Base-by-base conservation (phyloP, 2,329 filamentous ascomycete species). In the Tolypocladium amazonense region DNA sequence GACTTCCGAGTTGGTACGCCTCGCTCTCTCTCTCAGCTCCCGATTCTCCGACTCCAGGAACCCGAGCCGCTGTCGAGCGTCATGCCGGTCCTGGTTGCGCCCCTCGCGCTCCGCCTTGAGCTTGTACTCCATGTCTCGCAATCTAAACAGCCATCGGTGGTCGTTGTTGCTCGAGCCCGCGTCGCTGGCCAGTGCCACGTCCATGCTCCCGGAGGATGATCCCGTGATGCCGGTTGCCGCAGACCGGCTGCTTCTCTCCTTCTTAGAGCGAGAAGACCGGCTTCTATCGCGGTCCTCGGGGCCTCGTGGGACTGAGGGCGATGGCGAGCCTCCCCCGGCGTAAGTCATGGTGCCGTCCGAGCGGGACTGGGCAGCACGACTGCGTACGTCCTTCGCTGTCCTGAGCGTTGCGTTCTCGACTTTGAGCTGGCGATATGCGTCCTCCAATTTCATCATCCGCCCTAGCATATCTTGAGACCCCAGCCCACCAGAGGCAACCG, bases 101-200 rank as follows among this genome's bases (percentile, higher is more conserved):
- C 87, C 92, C 73, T 97, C 94, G 18, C 94, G 79, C 76, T 99
- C 94, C 54, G 89, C 87, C 72, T 96, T 96, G 23, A 99, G 79
- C 66, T 95, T 85, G 65, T 88, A 83, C 77, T 99, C 94, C 65
- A 97, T 78, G 70, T 97, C 92, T 60, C 90, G 86, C 39, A 97
- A 79, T 8, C 94, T 79, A 63, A 96, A 84, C 64, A 95, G 86
- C 90, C 91, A 96, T 65, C 88, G 85, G 64, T 89, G 87, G 66
- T 93, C 88, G 45, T 76, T 75, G 43, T 64, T 64, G 30, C 61
- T 60, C 57, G 66, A 63, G 60, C 61, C 60, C 6, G 67, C 65
- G 6, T 69, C 65, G 23, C 64, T 63, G 0, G 70, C 53, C 1
- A 69, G 57, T 0, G 68, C 67, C 63, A 73, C 62, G 30, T 73